Evolutionary conservation across 257 asterid genomes (phyloP).

Genomic region (Solanum piurae): DNA sequence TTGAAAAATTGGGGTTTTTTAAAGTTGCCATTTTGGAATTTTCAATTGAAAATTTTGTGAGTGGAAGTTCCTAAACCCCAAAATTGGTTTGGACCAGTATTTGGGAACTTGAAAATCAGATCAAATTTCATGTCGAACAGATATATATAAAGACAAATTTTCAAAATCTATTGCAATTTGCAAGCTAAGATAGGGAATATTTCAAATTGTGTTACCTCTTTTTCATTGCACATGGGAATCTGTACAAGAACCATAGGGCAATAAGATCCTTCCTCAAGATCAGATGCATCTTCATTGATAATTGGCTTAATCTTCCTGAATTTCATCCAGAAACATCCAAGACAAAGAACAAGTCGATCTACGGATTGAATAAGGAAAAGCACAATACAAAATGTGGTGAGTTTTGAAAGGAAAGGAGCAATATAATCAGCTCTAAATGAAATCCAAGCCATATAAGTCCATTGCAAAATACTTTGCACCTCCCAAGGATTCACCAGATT

Average conservation of each 20-base stretch:
- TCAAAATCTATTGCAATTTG: not conserved
- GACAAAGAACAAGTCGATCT: conserved; percentile 59
- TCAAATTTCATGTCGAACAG: not conserved
- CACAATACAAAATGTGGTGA: conserved; percentile 62
- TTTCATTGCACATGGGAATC: conserved; percentile 95
- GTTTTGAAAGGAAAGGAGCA: conserved; percentile 45
- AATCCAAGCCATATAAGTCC: conserved; percentile 70
- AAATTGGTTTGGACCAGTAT: not conserved
- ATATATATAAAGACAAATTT: not conserved
- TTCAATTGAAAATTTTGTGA: not conserved
- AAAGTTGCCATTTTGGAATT: not conserved
- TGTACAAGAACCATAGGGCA: conserved; percentile 90
- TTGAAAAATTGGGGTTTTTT: not conserved
- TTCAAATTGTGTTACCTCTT: conserved; percentile 43
- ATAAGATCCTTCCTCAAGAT: conserved; percentile 47
- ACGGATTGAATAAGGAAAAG: conserved; percentile 68
- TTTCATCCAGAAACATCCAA: conserved; percentile 84
- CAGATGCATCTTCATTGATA: conserved; percentile 25
- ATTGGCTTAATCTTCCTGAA: conserved; percentile 48
- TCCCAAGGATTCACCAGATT: conserved; percentile 59
- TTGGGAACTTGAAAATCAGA: not conserved
- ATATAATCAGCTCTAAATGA: conserved; percentile 54
- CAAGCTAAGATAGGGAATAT: not conserved
- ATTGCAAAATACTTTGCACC: conserved; percentile 53
- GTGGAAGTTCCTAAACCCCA: not conserved